Evolutionary conservation across 768 basidiomycete genomes (phyloP), one percentile per base, ranked within the genome.

Genomic region (Kwoniella heveanensis): DNA sequence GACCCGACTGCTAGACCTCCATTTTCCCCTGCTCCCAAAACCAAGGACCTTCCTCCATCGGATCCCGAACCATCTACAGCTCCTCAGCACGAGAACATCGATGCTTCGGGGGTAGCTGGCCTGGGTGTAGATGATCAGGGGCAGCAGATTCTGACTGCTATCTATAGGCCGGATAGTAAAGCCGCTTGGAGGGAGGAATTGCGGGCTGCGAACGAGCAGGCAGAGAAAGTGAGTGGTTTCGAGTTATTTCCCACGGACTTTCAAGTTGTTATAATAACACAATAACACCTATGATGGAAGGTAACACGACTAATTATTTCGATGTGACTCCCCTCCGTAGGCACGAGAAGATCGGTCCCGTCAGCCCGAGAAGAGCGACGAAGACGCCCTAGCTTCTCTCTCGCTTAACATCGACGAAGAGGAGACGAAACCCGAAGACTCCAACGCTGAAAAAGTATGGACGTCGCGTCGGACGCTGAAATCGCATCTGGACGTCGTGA

Each of bases 401-500:
- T 72, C 79, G 80, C 55, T 89, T 85, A 50, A 52, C 46, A 80
- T 83, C 9, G 21, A 87, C 72, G 89, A 92, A 22, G 88, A 90
- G 25, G 88, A 90, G 27, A 84, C 84, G 26, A 85, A 86, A 36
- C 52, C 32, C 10, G 64, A 78, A n/a, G 72, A 74, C 37, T 87
- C 89, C 54, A 87, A 89, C 39, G 47, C 19, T 7, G 85, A 87
- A 9, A 75, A 71, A 47, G 64, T 87, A 46, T 96, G 93, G 93
- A 89, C 88, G 79, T 84, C 89, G 29, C 90, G 89, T 80, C 85
- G 90, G 80, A 93, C 90, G 48, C 81, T 98, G 73, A 85, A 91
- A 83, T 92, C 91, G 90, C 96, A 99, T 80, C 83, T 99, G 65
- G 95, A 97, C 79, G 88, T 91, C 15, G 92, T 96, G 44, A 87